Percentiles rank a stretch among this genome's conserved stretches.
phyloP scores from a whole-genome alignment of 2,329 filamentous ascomycete genomes.

The Ilyonectria sp. region DNA sequence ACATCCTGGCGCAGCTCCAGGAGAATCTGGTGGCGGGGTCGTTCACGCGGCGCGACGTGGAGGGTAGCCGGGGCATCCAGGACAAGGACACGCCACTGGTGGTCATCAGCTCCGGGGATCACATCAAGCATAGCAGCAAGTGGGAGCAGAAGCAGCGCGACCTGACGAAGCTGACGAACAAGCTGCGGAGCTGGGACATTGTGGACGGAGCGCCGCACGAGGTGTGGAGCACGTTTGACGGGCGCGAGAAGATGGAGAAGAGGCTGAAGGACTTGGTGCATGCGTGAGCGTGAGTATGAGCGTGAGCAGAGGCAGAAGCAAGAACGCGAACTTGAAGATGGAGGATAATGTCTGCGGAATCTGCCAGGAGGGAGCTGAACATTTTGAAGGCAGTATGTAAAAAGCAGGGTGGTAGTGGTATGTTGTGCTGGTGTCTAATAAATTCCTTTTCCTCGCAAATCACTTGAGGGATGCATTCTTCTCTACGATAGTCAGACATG shows the following conservation, averaged over 20 bases:
- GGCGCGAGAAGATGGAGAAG: slow-evolving; percentile 83
- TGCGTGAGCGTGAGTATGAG: slow-evolving; percentile 32
- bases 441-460: neutral
- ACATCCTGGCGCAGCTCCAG: slow-evolving; percentile 91
- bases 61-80: slow-evolving; percentile 85
- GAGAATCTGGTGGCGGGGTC: slow-evolving; percentile 91
- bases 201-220: slow-evolving; percentile 88
- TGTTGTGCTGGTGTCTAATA: neutral
- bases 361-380: neutral
- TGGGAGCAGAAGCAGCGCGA: slow-evolving; percentile 93
- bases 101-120: slow-evolving; percentile 85
- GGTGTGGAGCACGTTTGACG: slow-evolving; percentile 85
- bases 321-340: neutral
- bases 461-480: neutral
- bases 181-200: slow-evolving; percentile 87
- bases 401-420: neutral
- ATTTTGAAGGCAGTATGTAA: neutral
- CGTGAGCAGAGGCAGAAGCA: neutral
- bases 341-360: neutral
- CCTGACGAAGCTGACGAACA: slow-evolving; percentile 83
- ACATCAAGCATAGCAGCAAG: slow-evolving; percentile 74
- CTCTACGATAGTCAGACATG: too few species aligned
- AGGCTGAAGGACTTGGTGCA: slow-evolving; percentile 79
- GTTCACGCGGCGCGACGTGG: slow-evolving; percentile 86
- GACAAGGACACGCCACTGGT: slow-evolving; percentile 81